Evolutionary conservation across 768 basidiomycete genomes (phyloP), one percentile per base, ranked within the genome.

Genomic region (Suillus weaverae): DNA sequence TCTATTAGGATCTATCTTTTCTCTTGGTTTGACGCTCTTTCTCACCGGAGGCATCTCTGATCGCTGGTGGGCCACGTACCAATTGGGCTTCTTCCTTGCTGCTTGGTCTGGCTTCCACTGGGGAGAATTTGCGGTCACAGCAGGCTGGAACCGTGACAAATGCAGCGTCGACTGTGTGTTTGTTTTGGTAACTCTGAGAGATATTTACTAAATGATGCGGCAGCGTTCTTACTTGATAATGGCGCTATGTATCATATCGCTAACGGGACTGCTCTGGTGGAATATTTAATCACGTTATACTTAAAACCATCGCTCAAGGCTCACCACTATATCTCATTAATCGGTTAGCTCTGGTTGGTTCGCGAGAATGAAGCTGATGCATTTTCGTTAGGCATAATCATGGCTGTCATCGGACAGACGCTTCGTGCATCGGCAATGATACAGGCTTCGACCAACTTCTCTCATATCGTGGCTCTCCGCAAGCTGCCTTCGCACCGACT

Each of bases 401-500:
- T 93, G 67, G 86, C 90, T 13, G 26, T 91, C 20, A 62, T 82
- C 26, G 94, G 94, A 7, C 97, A 99, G 77, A 68, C 79, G 4
- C 73, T 98, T 66, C 86, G 97, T 56, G 95, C 95, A 9, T 71
- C 84, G 26, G 96, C 97, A n/a, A 99, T 99, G 97, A 90, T 97
- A 61, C 94, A 96, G 67, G 97, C 97, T 2, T 86, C 91, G 18
- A 88, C 88, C 61, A 97, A 92, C 72, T 99, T 99, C 79, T 95
- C 95, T 10, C 97, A 99, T 81, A 73, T 87, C 0, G 86, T 99
- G 60, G 92, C 91, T 3, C 86, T 85, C 70, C 82, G 79, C 43
- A 99, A 95, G 74, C 83, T 84, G 46, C 81, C 85, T 18, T 81
- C 82, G 13, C 97, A 99, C 75, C 77, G 74, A 35, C 84, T 99